phyloP scores from a whole-genome alignment of 441 rosid genomes.

The Brassica hybrid region DNA sequence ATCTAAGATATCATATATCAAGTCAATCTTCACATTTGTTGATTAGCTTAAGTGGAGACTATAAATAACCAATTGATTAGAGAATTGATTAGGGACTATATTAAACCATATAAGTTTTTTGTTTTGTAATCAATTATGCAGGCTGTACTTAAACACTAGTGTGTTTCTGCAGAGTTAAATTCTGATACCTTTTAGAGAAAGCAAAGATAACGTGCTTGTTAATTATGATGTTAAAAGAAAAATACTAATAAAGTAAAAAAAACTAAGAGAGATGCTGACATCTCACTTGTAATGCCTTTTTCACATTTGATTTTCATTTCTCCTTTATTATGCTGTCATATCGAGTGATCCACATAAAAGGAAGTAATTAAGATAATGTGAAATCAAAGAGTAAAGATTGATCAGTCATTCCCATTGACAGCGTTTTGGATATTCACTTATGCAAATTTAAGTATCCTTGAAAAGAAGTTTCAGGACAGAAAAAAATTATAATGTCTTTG shows the following conservation, averaged over 20 bases:
- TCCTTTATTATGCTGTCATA: conserved; percentile 32
- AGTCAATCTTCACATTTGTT: conserved; percentile 3
- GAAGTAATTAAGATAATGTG: conserved; percentile 10
- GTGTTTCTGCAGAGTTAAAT: conserved; percentile 36
- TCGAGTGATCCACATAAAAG: conserved; percentile 23
- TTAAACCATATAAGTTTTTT: neutral
- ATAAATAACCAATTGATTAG: conserved; percentile 24
- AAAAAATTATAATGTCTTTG: neutral
- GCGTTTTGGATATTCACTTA: neutral
- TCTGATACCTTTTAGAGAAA: conserved; percentile 45
- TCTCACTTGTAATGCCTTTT: conserved; percentile 34
- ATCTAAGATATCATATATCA: too few species aligned
- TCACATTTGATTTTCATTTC: conserved; percentile 37
- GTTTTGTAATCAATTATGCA: conserved; percentile 37
- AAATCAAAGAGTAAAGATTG: neutral
- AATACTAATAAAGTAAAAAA: conserved; percentile 5
- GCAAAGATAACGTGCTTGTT: conserved; percentile 53
- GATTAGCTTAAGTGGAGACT: neutral
- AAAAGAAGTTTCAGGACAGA: neutral
- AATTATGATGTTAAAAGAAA: conserved; percentile 35
- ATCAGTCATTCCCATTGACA: neutral
- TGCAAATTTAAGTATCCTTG: neutral
- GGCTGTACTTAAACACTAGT: conserved; percentile 30
- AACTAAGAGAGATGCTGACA: conserved; percentile 34
- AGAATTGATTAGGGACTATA: conserved; percentile 22